phyloP scores from a whole-genome alignment of 2,329 filamentous ascomycete genomes.

The Aureobasidium sp. region DNA sequence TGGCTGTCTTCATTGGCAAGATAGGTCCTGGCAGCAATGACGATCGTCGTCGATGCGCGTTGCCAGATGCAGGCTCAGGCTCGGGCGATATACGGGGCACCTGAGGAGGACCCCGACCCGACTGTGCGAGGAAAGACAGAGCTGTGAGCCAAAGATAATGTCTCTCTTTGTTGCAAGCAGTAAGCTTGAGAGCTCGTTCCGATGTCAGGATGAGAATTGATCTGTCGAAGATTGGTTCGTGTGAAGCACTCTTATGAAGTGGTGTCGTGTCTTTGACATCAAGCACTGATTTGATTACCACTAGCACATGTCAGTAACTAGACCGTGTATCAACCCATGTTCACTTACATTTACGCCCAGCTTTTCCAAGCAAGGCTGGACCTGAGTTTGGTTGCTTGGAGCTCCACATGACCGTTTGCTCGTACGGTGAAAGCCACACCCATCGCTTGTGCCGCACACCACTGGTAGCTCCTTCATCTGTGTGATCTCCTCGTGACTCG shows the following conservation, averaged over 20 bases:
- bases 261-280: conserved; percentile 94
- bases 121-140: conserved; percentile 89
- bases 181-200: conserved; percentile 91
- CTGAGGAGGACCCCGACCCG: conserved; percentile 64
- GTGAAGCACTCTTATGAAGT: conserved; percentile 60
- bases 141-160: conserved; percentile 95
- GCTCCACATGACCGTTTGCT: conserved; percentile 94
- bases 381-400: conserved; percentile 91
- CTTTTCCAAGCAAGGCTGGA: conserved; percentile 84
- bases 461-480: conserved; percentile 44
- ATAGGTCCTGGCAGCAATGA: conserved; percentile 29
- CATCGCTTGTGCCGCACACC: conserved; percentile 81
- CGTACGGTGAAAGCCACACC: conserved; percentile 98
- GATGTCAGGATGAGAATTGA: conserved; percentile 94
- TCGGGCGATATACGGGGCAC: conserved; percentile 28
- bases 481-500: conserved; percentile 45
- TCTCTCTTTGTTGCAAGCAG: conserved; percentile 70
- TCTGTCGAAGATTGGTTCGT: conserved; percentile 61
- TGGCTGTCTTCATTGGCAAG: conserved; percentile 17
- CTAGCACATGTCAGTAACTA: conserved; percentile 39
- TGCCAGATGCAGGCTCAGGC: conserved; percentile 17
- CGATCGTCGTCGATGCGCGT: conserved; percentile 23
- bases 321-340: conserved; percentile 4
- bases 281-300: conserved; percentile 89
- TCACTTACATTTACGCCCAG: conserved; percentile 82